A percentile compares a stretch with the other conserved stretches of the same genome.
Evolutionary conservation across 2,329 filamentous ascomycete genomes (phyloP).

Genomic region (Trichoderma sp.): DNA sequence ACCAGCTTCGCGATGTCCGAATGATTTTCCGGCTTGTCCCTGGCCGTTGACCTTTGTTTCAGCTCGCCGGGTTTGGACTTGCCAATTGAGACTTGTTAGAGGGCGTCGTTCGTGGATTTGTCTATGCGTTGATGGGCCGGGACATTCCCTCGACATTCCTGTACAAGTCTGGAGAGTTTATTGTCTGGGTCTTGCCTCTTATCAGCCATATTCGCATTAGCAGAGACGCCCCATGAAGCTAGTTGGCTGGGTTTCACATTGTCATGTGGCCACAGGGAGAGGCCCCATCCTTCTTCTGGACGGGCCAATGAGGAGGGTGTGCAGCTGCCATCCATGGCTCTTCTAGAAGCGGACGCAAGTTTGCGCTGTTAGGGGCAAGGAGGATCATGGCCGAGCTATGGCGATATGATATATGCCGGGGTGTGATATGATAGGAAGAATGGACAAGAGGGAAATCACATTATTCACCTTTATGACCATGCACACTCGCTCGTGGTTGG

Average conservation of each 20-base stretch:
- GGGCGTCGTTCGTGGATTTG: not conserved
- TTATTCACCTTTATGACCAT: constrained; percentile 3
- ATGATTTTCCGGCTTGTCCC: not conserved
- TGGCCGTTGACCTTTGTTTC: not conserved
- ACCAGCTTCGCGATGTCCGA: constrained; percentile 3
- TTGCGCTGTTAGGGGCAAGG: constrained; percentile 9
- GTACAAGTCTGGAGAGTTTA: not conserved
- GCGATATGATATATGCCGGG: not conserved
- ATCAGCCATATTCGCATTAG: constrained; percentile 7
- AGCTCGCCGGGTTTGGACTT: not conserved
- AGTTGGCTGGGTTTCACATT: constrained; percentile 4
- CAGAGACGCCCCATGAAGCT: not conserved
- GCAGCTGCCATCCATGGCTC: constrained; percentile 19
- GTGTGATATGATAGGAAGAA: not conserved
- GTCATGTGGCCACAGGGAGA: constrained; percentile 3
- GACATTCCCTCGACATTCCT: not conserved
- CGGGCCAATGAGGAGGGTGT: constrained; percentile 20
- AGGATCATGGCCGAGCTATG: not conserved
- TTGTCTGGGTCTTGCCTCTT: not conserved
- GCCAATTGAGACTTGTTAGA: not conserved
- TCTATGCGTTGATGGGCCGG: not conserved
- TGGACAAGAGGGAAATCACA: not conserved
- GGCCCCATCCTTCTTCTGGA: not conserved
- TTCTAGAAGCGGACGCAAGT: constrained; percentile 29
- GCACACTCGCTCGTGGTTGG: not conserved